Evolutionary conservation across 2,329 filamentous ascomycete genomes (phyloP), one percentile per base, ranked within the genome.

Genomic region (Ascocoryne sarcoides): DNA sequence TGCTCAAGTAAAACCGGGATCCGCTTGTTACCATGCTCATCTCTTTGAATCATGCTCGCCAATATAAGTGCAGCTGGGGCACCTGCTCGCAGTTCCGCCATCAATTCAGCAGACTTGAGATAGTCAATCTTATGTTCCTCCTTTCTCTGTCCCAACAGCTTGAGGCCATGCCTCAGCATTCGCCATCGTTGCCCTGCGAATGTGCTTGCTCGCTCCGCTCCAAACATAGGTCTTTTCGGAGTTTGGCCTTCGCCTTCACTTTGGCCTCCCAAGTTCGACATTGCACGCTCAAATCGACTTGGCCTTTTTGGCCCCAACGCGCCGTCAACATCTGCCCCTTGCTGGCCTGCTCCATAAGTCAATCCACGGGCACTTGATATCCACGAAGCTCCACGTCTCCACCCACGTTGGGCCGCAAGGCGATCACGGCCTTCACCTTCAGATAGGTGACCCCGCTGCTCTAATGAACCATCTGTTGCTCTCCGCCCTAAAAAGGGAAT

Each of bases 1-100:
- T 98, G 92, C 62, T 98, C 92, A 5, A 98, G 73, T 3, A 98
- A 75, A 39, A 98, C 88, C 0, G 92, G 92, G 42, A 98, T 95
- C 44, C 89, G 80, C 64, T 86, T 92, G 63, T 94, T 92, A 36
- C 90, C 88, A 54, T 95, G 86, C 62, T 98, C 92, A 54, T 98
- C 92, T 42, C 92, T 76, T 64, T 96, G 92, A 54, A 96, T 92
- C 85, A 96, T 95, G 58, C 89, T 95, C 5, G 92, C 92, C 38
- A 98, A 68, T 63, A 98, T 94, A 43, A 98, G 69, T 15, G 90
- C 92, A 17, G 92, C 92, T 3, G 92, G 92, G 1, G 89, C 87
- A 39, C 88, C 92, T 32, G 92, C 93, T 36, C 92, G 76, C 28
- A 98, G 69, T 62, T 98, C 92, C 1, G 92, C 92, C 76, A 98